phyloP scores from a whole-genome alignment of 768 basidiomycete genomes.

The Amanita fuliginea region DNA sequence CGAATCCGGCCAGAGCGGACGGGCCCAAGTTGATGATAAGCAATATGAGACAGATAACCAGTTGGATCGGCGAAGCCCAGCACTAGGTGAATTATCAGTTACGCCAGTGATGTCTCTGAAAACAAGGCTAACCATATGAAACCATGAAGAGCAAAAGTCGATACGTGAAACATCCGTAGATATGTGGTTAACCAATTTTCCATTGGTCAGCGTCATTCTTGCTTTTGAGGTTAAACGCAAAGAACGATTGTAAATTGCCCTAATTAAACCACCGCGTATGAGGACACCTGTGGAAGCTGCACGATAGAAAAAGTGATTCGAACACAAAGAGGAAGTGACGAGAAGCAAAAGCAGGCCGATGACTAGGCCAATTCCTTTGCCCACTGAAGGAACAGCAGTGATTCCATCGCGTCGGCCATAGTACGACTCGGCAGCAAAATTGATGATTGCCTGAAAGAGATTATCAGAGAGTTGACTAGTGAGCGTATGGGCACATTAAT shows the following conservation, averaged over 20 bases:
- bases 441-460: constrained; percentile 46
- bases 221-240: constrained; percentile 70
- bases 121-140: constrained; percentile 46
- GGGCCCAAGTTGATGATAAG: constrained; percentile 66
- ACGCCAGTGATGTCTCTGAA: background rate
- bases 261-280: constrained; percentile 75
- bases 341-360: constrained; percentile 64
- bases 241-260: constrained; percentile 73
- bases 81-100: constrained; percentile 20
- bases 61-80: constrained; percentile 70
- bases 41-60: constrained; percentile 65
- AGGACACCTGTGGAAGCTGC: constrained; percentile 67
- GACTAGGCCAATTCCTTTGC: constrained; percentile 62
- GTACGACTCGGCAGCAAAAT: constrained; percentile 58
- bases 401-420: constrained; percentile 26
- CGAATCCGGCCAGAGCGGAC: constrained; percentile 43
- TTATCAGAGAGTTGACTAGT: background rate
- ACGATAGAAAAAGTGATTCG: constrained; percentile 81
- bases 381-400: constrained; percentile 27
- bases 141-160: constrained; percentile 76
- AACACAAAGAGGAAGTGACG: constrained; percentile 50
- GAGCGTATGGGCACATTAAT: constrained; percentile 5
- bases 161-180: constrained; percentile 87
- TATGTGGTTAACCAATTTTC: constrained; percentile 88
- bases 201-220: constrained; percentile 73